Percentiles rank a stretch among this genome's conserved stretches.
These are phyloP conservation scores for Cryphonectria carpinicola DNA, from an alignment of 2,329 filamentous ascomycete genomes.

Conservation along the genomic window DNA sequence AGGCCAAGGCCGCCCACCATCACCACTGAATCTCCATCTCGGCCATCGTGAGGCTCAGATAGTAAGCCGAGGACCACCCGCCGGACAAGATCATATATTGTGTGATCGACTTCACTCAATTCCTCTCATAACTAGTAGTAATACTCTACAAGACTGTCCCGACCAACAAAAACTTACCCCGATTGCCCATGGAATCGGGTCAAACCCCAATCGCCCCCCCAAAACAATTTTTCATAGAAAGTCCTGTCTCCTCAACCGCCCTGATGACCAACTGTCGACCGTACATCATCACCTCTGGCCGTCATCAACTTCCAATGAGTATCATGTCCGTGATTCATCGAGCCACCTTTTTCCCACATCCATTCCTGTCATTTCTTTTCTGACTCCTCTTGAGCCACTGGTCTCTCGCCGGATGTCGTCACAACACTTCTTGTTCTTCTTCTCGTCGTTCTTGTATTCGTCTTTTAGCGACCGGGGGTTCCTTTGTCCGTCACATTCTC, in stretches of 20 bases:
- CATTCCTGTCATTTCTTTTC: neutral
- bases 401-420: neutral
- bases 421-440: neutral
- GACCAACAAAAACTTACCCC: neutral
- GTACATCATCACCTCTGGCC: neutral
- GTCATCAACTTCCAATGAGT: neutral
- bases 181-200: neutral
- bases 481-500: neutral
- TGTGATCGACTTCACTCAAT: conserved; percentile 3
- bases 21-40: neutral
- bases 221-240: neutral
- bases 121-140: neutral
- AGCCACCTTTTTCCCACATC: neutral
- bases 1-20: neutral
- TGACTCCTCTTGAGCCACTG: neutral
- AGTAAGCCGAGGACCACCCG: neutral
- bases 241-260: conserved; percentile 1
- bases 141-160: conserved; percentile 12
- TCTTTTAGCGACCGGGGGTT: too few species aligned
- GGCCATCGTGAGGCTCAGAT: neutral
- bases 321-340: conserved; percentile 4
- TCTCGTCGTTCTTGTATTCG: neutral
- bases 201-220: neutral
- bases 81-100: neutral
- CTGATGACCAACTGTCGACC: neutral